Conservation (phyloP, 768 basidiomycete genomes). For the Naematelia aurantialba region DNA sequence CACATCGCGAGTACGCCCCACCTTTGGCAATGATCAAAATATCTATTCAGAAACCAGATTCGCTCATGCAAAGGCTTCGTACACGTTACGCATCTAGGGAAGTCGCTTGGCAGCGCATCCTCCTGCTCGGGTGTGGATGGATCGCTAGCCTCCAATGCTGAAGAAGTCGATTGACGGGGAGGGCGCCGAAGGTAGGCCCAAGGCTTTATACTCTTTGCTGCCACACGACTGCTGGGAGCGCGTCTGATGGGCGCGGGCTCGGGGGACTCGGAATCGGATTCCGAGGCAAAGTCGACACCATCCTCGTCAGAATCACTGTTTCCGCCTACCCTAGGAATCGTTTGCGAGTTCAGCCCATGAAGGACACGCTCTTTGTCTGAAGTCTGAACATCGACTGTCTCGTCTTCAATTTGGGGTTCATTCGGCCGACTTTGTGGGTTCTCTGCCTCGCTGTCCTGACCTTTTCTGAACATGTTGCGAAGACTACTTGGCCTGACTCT, state of each 20-base stretch:
- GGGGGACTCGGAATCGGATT: background rate
- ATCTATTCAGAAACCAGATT: conserved; percentile 35
- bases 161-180: background rate
- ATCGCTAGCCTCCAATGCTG: background rate
- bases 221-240: background rate
- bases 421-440: conserved; percentile 1
- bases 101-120: conserved; percentile 20
- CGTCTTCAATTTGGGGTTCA: background rate
- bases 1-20: conserved; percentile 7
- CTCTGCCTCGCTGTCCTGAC: conserved; percentile 1
- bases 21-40: conserved; percentile 43
- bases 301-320: background rate
- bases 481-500: conserved; percentile 4
- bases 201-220: conserved; percentile 6
- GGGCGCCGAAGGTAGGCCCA: conserved; percentile 5
- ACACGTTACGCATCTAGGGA: conserved; percentile 39
- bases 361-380: background rate
- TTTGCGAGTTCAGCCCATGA: background rate
- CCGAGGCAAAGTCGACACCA: background rate
- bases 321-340: background rate
- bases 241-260: background rate
- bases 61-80: conserved; percentile 30
- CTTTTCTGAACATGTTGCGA: conserved; percentile 5
- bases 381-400: background rate
- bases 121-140: background rate